A percentile compares a stretch with the other conserved stretches of the same genome.
Conservation (phyloP, 139 green algal species). For the Eudorina sp. region DNA sequence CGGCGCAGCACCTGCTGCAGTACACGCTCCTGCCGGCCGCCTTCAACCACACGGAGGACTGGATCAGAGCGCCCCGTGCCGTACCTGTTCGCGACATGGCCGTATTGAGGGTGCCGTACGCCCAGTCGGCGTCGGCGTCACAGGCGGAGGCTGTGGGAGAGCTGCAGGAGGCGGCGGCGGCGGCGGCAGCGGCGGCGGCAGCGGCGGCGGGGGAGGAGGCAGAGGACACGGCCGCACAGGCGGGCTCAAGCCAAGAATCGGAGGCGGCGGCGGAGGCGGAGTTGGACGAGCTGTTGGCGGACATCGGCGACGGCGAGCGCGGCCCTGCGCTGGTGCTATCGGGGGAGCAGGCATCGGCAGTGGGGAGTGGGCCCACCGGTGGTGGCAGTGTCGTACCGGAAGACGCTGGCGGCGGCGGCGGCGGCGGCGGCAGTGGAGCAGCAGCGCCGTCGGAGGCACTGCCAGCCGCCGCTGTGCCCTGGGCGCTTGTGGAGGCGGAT, state of each 20-base stretch:
- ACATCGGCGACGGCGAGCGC: neutral
- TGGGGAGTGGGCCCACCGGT: neutral
- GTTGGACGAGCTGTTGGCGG: constrained; percentile 7
- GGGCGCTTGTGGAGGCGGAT: neutral
- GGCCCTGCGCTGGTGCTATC: neutral
- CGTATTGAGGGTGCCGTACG: neutral
- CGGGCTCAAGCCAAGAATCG: neutral
- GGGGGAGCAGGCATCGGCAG: neutral
- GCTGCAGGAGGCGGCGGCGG: neutral
- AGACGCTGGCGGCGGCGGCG: neutral
- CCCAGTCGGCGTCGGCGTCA: neutral
- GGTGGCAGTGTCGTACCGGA: neutral
- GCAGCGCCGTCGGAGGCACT: neutral
- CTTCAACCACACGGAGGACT: neutral
- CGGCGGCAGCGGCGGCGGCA: neutral
- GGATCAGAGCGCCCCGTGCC: neutral
- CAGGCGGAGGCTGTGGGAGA: neutral
- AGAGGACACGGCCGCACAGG: neutral
- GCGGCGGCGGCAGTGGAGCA: neutral
- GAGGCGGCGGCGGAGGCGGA: constrained; percentile 17
- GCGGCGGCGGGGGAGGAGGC: neutral
- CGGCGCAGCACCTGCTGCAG: neutral
- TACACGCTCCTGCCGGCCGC: neutral
- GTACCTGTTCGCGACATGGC: neutral
- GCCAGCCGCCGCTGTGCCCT: neutral